phyloP scores from a whole-genome alignment of 805 yeast genomes.

The Brettanomyces naardenensis region DNA sequence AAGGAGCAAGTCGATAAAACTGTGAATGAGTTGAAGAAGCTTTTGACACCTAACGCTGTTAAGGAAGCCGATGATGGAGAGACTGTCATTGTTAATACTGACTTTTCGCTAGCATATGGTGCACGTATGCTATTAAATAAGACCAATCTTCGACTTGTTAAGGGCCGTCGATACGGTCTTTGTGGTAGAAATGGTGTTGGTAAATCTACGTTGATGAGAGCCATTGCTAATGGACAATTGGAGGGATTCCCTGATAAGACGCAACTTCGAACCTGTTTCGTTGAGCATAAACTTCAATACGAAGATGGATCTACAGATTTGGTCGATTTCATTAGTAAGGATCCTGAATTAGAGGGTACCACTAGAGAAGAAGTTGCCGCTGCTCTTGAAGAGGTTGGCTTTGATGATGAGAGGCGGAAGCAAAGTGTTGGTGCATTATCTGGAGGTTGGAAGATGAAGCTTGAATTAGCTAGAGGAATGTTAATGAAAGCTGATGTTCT shows the following conservation, averaged over 20 bases:
- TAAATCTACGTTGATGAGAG: slow-evolving; percentile 93
- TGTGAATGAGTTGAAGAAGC: slow-evolving; percentile 42
- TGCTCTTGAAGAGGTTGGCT: slow-evolving; percentile 82
- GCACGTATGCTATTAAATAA: slow-evolving; percentile 94
- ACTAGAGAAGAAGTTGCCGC: slow-evolving; percentile 61
- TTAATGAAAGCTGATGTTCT: slow-evolving; percentile 93
- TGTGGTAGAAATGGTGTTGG: slow-evolving; percentile 99
- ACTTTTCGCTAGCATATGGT: slow-evolving; percentile 94
- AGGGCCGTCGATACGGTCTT: slow-evolving; percentile 95
- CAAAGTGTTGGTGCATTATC: slow-evolving; percentile 92
- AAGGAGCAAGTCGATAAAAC: slow-evolving; percentile 35
- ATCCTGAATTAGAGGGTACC: slow-evolving; percentile 66
- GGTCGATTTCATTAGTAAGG: slow-evolving; percentile 80
- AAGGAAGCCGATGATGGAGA: slow-evolving; percentile 70
- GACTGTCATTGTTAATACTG: slow-evolving; percentile 85
- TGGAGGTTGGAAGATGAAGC: slow-evolving; percentile 99
- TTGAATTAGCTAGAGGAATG: slow-evolving; percentile 98
- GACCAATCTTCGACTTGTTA: slow-evolving; percentile 76
- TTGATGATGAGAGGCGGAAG: slow-evolving; percentile 79
- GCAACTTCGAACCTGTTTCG: slow-evolving; percentile 86
- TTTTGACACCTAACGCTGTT: slow-evolving; percentile 45
- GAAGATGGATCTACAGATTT: slow-evolving; percentile 87
- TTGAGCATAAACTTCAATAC: slow-evolving; percentile 94
- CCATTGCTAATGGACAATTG: slow-evolving; percentile 91
- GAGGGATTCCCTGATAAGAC: slow-evolving; percentile 95